Evolutionary conservation across 768 basidiomycete species (phyloP), one percentile per base, ranked within the genome.

Genomic region (Lepiota subincarnata): DNA sequence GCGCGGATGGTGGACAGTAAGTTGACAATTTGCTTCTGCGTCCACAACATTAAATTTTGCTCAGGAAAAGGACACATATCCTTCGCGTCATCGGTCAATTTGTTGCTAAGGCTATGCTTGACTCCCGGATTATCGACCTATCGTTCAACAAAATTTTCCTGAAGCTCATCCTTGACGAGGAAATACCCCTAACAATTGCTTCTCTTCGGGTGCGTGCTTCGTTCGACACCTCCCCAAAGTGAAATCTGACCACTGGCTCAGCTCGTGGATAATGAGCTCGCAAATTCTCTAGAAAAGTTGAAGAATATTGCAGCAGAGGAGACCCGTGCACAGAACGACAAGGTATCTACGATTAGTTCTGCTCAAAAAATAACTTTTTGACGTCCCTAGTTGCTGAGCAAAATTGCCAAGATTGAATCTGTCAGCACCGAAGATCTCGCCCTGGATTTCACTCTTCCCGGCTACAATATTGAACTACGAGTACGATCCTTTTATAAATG

Each of bases 101-200:
- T 69, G 86, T 97, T 20, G 97, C 94, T 7, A 96, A 98, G 71
- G 94, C 96, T 3, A 85, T 98, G 79, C 74, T 98, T 40, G 97
- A 99, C 70, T 97, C 95, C 8, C 83, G 97, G 16, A 98, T 98
- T 64, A 96, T 98, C 70, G 97, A 98, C 67, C 75, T 98, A 59
- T 86, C 90, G 24, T 85, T 98, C 68, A 98, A 93, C 74, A 92
- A 90, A 67, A 73, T 96, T n/a, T 98, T 98, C 79, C 75, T 98
- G 58, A 92, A 91, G 67, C 79, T 91, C 48, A 79, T 95, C 5
- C 81, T 98, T 12, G 92, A 91, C 18, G 89, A 94, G 59, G 84
- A 90, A 35, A 79, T 98, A 22, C 87, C 92, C 12, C 72, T 89
- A 59, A 89, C 86, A 3, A 80, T 96, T 52, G 82, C 89, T n/a